Conservation (phyloP, 2,329 filamentous ascomycete genomes). For the Sporothrix globosa region DNA sequence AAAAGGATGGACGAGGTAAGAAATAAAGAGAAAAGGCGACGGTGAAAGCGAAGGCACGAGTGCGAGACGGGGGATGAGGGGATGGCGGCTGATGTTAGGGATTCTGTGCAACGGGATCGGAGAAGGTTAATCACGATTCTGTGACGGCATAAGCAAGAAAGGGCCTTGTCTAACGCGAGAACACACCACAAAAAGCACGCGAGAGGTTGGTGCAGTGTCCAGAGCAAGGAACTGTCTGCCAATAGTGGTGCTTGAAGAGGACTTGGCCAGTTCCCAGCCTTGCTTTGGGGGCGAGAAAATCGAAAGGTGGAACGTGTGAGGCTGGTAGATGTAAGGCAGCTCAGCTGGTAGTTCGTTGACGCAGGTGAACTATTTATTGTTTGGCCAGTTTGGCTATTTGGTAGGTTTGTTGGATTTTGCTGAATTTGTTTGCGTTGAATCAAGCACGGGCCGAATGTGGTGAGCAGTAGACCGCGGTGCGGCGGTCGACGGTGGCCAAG, state of each 20-base stretch:
- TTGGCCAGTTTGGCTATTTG: not conserved
- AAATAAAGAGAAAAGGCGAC: not conserved
- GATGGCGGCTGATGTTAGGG: constrained; percentile 16
- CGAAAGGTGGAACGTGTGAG: not conserved
- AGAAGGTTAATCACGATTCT: not conserved
- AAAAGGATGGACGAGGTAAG: not conserved
- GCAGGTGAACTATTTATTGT: not conserved
- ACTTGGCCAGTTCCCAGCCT: constrained; percentile 5
- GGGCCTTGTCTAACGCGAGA: constrained; percentile 8
- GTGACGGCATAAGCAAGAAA: not conserved
- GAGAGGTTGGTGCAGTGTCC: not conserved
- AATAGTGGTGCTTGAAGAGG: not conserved
- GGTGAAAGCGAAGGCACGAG: not conserved
- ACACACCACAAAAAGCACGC: constrained; percentile 1
- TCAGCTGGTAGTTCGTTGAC: not conserved
- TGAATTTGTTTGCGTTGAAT: not conserved
- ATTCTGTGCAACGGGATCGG: constrained; percentile 4
- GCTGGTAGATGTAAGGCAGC: not conserved
- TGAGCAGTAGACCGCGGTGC: not conserved
- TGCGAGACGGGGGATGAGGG: constrained; percentile 20
- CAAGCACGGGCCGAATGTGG: not conserved
- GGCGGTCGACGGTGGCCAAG: not conserved
- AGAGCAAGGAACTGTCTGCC: not conserved
- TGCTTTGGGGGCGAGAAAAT: constrained; percentile 1
- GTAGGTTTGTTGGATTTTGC: not conserved